A percentile compares a stretch with the other conserved stretches of the same genome.
phyloP scores from a whole-genome alignment of 495 filamentous ascomycete genomes.

The Talaromyces thailandensis region DNA sequence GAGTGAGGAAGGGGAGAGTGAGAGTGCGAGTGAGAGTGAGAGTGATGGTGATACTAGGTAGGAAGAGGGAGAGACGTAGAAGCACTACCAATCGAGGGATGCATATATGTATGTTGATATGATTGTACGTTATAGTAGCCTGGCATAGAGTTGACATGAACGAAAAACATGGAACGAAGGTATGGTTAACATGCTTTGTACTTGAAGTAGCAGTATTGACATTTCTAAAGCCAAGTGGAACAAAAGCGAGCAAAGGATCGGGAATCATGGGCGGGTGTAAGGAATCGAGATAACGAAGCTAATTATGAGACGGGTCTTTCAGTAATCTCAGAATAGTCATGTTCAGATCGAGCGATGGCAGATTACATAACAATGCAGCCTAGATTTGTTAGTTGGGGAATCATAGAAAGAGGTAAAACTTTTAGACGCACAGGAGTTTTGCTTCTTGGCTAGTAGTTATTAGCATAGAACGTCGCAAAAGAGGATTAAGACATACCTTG shows the following conservation, averaged over 20 bases:
- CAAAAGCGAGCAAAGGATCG: background rate
- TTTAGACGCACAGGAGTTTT: slow-evolving; percentile 92
- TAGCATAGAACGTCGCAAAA: slow-evolving; percentile 13
- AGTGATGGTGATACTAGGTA: background rate
- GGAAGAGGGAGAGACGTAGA: background rate
- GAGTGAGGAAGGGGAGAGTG: slow-evolving; percentile 21
- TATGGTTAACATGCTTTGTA: background rate
- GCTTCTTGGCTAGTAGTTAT: slow-evolving; percentile 69
- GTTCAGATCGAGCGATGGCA: background rate
- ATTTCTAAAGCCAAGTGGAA: background rate
- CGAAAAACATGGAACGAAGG: background rate
- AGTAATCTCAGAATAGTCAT: background rate
- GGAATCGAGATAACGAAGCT: background rate
- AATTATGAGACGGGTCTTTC: background rate
- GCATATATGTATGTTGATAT: background rate
- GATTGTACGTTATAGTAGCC: background rate
- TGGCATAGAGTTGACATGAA: background rate
- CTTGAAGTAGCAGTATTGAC: background rate
- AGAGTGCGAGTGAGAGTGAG: slow-evolving; percentile 2
- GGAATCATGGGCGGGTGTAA: background rate
- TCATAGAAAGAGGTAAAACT: background rate
- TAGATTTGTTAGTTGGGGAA: background rate
- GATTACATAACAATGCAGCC: slow-evolving; percentile 6
- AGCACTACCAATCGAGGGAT: background rate
- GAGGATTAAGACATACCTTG: slow-evolving; percentile 36